Base-by-base conservation (phyloP, 306 rosid genomes). In the Medicago arabica region DNA sequence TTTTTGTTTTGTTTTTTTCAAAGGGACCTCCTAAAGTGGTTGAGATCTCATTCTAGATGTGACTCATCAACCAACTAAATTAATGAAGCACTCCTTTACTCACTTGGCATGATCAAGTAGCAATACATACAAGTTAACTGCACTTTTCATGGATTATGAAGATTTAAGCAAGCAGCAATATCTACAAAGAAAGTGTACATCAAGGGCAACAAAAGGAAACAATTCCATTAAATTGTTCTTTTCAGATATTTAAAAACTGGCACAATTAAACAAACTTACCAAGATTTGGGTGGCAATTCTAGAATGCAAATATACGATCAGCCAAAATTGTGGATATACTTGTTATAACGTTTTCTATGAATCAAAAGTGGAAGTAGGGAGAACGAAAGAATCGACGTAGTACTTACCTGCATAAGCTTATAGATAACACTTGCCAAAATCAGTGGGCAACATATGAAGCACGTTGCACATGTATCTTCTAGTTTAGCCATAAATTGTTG, bases 381-480 rank as follows among this genome's bases (percentile, higher is more conserved):
- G 25, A 73, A 74, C 14, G 36, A 69, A 69, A 59, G 70, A 66
- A 67, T 36, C 16, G 67, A 38, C 55, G 2, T 8, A 46, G 66
- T 71, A 55, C 75, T 82, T 46, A 76, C 75, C 82, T 81, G 78
- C 72, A 67, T 46, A 65, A 55, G 77, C 38, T 23, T 60, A 75
- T 49, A 23, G 79, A 80, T 28, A 57, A 57, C 63, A 57, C 36
- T 50, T 59, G 4, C 67, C 23, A 53, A 59, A 75, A 69, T 69
- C 74, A 53, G 38, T 28, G 49, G 18, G 64, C 51, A 53, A 47
- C 58, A 16, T 14, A 73, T 34, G 54, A 57, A 64, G 63, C 13
- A 74, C 9, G 17, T 64, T 17, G 38, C 46, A 62, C 60, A 68
- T 11, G 51, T 40, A 40, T 67, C 49, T 71, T 41, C 40, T 39